Base-by-base conservation (phyloP, 345 rosid genomes). In the Hirschfeldia incana region DNA sequence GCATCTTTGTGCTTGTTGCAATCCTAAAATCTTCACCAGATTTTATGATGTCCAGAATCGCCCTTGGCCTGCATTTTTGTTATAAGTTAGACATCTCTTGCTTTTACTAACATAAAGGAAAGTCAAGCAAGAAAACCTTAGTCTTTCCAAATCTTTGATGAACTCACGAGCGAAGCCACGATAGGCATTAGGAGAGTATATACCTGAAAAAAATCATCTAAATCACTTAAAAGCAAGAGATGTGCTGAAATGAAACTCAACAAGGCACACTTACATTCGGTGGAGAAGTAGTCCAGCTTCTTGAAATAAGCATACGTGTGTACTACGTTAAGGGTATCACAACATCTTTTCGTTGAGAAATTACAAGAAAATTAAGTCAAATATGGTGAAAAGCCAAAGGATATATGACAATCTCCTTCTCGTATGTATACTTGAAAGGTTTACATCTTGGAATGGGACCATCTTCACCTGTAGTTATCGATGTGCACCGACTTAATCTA, bases 341-440 rank as follows among this genome's bases (percentile, higher is more conserved):
- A 82, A 59, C 26, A 32, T 57, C 0, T 44, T 74, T 6, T 6
- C 0, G 2, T 51, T 76, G 17, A 30, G 80, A 78, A 62, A 34
- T 30, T 44, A 37, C 42, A 37, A 46, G 17, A 58, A 58, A 58
- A 58, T 39, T 55, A 17, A 16, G 0, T 7, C 2, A 16, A 21
- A 76, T 2, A 83, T 42, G 13, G 5, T 28, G 67, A 64, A 2
- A 5, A 30, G 4, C 21, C 21, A 64, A 65, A 91, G 98, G 97
- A 91, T 94, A 94, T 94, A 94, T 94, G 55, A 91, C 98, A 72
- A 94, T 92, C 86, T 94, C 98, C 84, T 94, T 92, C 87, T 94
- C 98, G 55, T 91, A 94, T 1, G 98, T 90, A 82, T 89, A 90
- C 80, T 94, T 94, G 75, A 94, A 92, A 74, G 98, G 98, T 84